Evolutionary conservation across 2,329 filamentous ascomycete genomes (phyloP).

Genomic region (Diaporthe sp.): DNA sequence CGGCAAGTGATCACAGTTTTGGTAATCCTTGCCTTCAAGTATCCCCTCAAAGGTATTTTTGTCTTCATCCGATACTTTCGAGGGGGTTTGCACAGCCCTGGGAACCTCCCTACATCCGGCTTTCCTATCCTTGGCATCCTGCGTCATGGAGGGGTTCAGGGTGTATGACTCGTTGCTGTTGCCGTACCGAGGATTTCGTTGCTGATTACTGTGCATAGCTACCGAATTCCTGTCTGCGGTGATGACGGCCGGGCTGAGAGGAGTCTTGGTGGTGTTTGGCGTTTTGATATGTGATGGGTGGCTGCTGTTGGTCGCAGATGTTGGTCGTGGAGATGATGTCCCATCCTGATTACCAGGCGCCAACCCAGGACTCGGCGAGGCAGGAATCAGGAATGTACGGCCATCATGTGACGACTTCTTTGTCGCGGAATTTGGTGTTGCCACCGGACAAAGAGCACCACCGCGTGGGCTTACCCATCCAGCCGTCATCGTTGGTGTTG

Average conservation of each 20-base stretch:
- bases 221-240: background rate
- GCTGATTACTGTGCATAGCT: constrained; percentile 16
- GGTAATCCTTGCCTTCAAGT: constrained; percentile 10
- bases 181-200: constrained; percentile 17
- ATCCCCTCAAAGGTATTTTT: constrained; percentile 29
- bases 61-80: constrained; percentile 7
- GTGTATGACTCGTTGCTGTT: constrained; percentile 31
- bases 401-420: constrained; percentile 37
- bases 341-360: constrained; percentile 1
- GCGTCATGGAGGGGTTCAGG: constrained; percentile 21
- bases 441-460: constrained; percentile 23
- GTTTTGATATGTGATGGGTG: constrained; percentile 14
- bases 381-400: constrained; percentile 16
- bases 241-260: constrained; percentile 11
- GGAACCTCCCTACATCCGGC: background rate
- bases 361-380: constrained; percentile 10
- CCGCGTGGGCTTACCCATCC: constrained; percentile 26
- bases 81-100: constrained; percentile 23
- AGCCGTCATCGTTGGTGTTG: constrained; percentile 29
- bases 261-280: constrained; percentile 25
- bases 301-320: constrained; percentile 7
- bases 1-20: constrained; percentile 43
- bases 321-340: constrained; percentile 28
- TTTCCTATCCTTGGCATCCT: constrained; percentile 13
- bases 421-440: constrained; percentile 25